phyloP scores from a whole-genome alignment of 768 basidiomycete genomes.

The Arthromyces matolae region DNA sequence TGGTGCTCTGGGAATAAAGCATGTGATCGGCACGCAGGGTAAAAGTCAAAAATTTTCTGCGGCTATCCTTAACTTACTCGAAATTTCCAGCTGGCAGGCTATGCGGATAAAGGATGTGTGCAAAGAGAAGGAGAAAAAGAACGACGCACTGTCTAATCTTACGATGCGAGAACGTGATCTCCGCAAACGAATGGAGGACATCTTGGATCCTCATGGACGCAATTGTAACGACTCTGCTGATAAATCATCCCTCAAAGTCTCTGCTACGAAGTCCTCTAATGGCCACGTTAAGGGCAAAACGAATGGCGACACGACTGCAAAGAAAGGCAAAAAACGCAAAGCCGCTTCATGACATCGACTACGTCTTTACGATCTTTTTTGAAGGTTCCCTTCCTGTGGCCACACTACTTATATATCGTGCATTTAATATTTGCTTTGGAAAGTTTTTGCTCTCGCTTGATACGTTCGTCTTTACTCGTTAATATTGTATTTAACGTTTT shows the following conservation, averaged over 20 bases:
- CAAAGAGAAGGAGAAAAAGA: slow-evolving; percentile 74
- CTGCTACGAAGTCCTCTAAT: slow-evolving; percentile 40
- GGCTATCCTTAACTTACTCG: not conserved
- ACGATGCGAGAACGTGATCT: slow-evolving; percentile 76
- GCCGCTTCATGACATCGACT: slow-evolving; percentile 30
- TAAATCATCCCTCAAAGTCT: slow-evolving; percentile 31
- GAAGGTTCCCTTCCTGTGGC: not conserved
- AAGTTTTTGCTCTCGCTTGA: slow-evolving; percentile 6
- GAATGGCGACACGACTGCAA: slow-evolving; percentile 43
- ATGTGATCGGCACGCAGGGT: slow-evolving; percentile 81
- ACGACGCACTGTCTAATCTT: slow-evolving; percentile 60
- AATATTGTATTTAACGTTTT: slow-evolving; percentile 6
- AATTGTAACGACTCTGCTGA: slow-evolving; percentile 31
- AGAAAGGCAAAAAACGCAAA: slow-evolving; percentile 60
- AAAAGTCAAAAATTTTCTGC: slow-evolving; percentile 12
- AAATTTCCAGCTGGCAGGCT: slow-evolving; percentile 66
- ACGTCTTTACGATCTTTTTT: slow-evolving; percentile 24
- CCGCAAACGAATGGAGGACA: slow-evolving; percentile 73
- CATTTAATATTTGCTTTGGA: slow-evolving; percentile 8
- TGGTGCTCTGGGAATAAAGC: slow-evolving; percentile 76
- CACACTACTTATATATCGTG: slow-evolving; percentile 4
- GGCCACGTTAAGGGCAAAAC: slow-evolving; percentile 42
- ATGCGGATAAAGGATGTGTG: slow-evolving; percentile 68
- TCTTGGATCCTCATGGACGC: slow-evolving; percentile 47
- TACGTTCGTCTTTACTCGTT: slow-evolving; percentile 2